Conservation (phyloP, 2,329 filamentous ascomycete species). For the Fusarium multiceps region DNA sequence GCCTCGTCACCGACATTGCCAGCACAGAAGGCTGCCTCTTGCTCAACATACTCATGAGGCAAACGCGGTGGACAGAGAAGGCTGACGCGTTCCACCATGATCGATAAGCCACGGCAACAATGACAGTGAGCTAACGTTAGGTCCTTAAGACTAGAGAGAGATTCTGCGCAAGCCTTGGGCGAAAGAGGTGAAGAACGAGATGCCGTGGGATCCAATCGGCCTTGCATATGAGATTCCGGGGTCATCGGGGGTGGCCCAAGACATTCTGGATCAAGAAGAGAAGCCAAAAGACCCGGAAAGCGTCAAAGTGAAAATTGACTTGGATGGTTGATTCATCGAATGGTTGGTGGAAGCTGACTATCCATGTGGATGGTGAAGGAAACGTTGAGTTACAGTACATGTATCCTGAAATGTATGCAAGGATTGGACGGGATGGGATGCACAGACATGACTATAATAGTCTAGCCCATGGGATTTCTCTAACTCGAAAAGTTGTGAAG, state of each 20-base stretch:
- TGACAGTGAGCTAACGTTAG: background rate
- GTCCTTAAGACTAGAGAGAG: background rate
- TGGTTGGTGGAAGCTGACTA: conserved; percentile 37
- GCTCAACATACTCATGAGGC: conserved; percentile 21
- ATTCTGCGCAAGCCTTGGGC: conserved; percentile 19
- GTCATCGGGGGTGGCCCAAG: conserved; percentile 27
- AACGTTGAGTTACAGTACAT: conserved; percentile 12
- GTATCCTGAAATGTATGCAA: conserved; percentile 9
- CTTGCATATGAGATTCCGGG: conserved; percentile 43
- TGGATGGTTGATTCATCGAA: conserved; percentile 24
- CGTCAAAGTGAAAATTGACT: conserved; percentile 16
- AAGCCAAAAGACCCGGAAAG: conserved; percentile 10
- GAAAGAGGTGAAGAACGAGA: conserved; percentile 27
- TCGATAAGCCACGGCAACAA: conserved; percentile 26
- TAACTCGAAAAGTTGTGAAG: background rate
- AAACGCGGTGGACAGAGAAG: conserved; percentile 29
- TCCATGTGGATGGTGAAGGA: conserved; percentile 21
- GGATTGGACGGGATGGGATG: conserved; percentile 7
- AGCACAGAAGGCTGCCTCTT: conserved; percentile 16
- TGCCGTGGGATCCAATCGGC: conserved; percentile 42
- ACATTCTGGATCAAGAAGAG: conserved; percentile 35
- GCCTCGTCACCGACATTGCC: conserved; percentile 27
- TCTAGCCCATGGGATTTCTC: background rate
- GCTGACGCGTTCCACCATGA: conserved; percentile 35
- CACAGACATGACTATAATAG: background rate